phyloP scores from a whole-genome alignment of 148 eudicot genomes.

The Gaultheria prostrata region DNA sequence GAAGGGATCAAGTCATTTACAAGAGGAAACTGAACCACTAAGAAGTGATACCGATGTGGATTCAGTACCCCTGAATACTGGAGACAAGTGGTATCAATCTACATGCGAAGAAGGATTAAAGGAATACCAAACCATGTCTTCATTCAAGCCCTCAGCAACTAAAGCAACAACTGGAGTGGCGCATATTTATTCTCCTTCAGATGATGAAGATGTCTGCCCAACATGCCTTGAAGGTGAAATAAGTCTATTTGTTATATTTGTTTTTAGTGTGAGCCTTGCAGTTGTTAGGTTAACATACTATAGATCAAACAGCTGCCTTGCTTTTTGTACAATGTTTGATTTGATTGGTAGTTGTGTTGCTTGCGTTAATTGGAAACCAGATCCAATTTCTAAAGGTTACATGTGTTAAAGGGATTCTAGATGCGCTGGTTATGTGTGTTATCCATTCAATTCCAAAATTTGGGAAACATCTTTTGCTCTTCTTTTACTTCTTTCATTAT shows the following conservation, averaged over 20 bases:
- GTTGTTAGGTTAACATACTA: not conserved
- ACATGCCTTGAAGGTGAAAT: conserved; percentile 88
- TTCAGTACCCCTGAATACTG: conserved; percentile 47
- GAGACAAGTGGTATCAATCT: conserved; percentile 59
- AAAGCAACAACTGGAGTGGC: conserved; percentile 47
- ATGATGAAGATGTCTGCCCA: conserved; percentile 95
- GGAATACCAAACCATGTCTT: conserved; percentile 48
- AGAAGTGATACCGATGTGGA: conserved; percentile 60
- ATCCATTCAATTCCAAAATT: not conserved
- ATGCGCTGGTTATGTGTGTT: not conserved
- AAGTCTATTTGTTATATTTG: not conserved
- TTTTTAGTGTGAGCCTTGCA: not conserved
- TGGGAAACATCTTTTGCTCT: not conserved
- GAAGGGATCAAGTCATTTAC: conserved; percentile 78
- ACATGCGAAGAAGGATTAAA: conserved; percentile 66
- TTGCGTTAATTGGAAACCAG: not conserved
- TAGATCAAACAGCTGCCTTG: not conserved
- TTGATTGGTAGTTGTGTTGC: not conserved
- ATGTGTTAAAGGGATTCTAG: not conserved
- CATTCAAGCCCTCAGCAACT: conserved; percentile 54
- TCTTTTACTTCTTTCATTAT: not conserved
- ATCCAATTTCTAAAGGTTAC: not conserved
- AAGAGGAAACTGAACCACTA: conserved; percentile 72
- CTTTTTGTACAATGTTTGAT: not conserved
- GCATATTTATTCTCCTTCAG: conserved; percentile 67